Evolutionary conservation across 2,329 filamentous ascomycete species (phyloP).

Genomic region (Stagonosporopsis vannaccii): DNA sequence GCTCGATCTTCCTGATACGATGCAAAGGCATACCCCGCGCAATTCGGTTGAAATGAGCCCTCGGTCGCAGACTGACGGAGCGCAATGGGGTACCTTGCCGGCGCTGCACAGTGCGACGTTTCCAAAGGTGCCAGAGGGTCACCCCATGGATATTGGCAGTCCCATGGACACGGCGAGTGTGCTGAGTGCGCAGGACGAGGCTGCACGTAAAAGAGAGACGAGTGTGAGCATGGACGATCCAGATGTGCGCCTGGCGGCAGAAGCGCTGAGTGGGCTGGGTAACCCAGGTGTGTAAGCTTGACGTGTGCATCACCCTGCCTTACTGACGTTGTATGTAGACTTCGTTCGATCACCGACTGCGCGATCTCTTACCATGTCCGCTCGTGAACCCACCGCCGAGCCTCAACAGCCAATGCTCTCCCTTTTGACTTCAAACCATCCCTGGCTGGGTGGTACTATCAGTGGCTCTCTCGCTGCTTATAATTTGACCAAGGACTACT

Average conservation of each 20-base stretch:
- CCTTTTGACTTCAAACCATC: slow-evolving; percentile 86
- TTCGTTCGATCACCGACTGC: slow-evolving; percentile 52
- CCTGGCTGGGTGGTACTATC: slow-evolving; percentile 83
- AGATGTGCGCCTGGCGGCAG: slow-evolving; percentile 58
- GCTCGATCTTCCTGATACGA: slow-evolving; percentile 49
- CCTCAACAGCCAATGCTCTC: slow-evolving; percentile 82
- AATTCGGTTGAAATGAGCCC: slow-evolving; percentile 47
- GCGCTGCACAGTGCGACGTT: slow-evolving; percentile 38
- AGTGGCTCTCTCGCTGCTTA: slow-evolving; percentile 86
- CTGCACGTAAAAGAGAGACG: slow-evolving; percentile 41
- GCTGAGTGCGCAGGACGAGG: slow-evolving; percentile 51
- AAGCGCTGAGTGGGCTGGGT: slow-evolving; percentile 58
- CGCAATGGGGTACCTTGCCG: slow-evolving; percentile 41
- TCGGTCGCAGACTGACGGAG: slow-evolving; percentile 26
- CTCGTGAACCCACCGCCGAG: slow-evolving; percentile 52
- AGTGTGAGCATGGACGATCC: slow-evolving; percentile 58
- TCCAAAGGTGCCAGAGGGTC: slow-evolving; percentile 42
- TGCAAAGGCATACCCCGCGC: slow-evolving; percentile 34
- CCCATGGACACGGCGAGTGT: slow-evolving; percentile 55
- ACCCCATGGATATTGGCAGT: slow-evolving; percentile 49
- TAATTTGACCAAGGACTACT: slow-evolving; percentile 86
- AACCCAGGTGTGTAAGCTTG: slow-evolving; percentile 55
- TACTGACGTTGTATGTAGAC: slow-evolving; percentile 43
- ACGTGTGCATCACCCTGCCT: not conserved
- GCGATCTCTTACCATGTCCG: slow-evolving; percentile 40